phyloP scores from a whole-genome alignment of 495 filamentous ascomycete species.

The Monascus purpureus region DNA sequence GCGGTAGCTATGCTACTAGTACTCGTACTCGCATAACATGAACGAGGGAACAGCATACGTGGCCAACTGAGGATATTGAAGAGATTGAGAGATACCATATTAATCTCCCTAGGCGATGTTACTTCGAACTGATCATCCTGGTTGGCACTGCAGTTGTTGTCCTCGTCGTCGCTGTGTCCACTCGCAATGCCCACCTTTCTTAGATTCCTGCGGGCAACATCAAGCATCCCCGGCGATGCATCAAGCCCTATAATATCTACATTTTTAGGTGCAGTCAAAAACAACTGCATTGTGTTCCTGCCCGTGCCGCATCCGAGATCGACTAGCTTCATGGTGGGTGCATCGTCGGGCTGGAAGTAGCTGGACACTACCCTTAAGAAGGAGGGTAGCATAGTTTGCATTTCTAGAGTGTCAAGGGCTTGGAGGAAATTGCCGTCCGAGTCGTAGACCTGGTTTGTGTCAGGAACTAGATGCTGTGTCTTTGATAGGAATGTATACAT shows the following conservation, averaged over 20 bases:
- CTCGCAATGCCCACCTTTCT: no score
- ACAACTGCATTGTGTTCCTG: slow-evolving; percentile 48
- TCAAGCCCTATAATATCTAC: slow-evolving; percentile 33
- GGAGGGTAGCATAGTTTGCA: slow-evolving; percentile 37
- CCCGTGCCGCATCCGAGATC: slow-evolving; percentile 61
- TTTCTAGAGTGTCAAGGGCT: slow-evolving; percentile 47
- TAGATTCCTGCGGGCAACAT: slow-evolving; percentile 29
- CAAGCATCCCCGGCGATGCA: slow-evolving; percentile 40
- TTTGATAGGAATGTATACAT: no score
- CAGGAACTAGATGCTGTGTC: no score
- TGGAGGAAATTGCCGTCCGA: slow-evolving; percentile 64
- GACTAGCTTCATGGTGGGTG: slow-evolving; percentile 22
- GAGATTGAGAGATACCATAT: slow-evolving; percentile 19
- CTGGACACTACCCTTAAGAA: slow-evolving; percentile 28
- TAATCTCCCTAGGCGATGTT: background rate
- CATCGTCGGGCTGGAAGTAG: slow-evolving; percentile 1
- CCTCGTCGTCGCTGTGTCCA: no score
- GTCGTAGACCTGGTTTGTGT: slow-evolving; percentile 56
- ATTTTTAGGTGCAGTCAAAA: slow-evolving; percentile 10
- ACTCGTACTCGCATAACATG: no score
- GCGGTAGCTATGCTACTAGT: no score
- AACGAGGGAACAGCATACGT: no score
- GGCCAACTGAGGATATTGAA: slow-evolving; percentile 16
- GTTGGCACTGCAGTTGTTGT: no score
- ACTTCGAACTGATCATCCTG: no score